Base-by-base conservation (phyloP, 2,329 filamentous ascomycete species). In the Aspergillus sp. region DNA sequence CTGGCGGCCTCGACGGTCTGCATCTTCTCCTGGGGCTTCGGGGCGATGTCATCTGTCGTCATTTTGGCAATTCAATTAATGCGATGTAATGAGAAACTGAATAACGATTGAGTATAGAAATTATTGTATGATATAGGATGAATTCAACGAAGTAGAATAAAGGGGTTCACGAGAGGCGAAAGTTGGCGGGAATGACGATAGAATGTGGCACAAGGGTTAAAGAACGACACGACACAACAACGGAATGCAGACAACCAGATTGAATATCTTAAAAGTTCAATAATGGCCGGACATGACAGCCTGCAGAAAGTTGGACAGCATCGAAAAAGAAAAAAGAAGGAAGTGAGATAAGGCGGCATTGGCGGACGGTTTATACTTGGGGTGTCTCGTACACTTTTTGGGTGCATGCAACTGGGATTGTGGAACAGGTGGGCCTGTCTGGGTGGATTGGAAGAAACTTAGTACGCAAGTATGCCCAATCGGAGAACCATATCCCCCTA, bases 1-100 rank as follows among this genome's bases (percentile, higher is more conserved):
- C 57, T 50, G 10, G 54, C 44, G 12, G 54, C 41, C 43, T 65
- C 61, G 33, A 58, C 41, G 23, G 54, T 51, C 13, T 25, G 22
- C 20, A 39, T 39, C 7, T 39, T 39, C 5, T 39, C 37, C 19
- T 39, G 15, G 33, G 13, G 13, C 13, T 46, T 50, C 48, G 48
- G 49, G 49, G 47, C 49, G 52, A 45, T 12, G 23, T 17, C 12
- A 30, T 19, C 17, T 19, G 17, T 12, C 19, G 37, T 20, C 37
- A 39, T 39, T 22, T 19, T 39, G 37, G n/a, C 6, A 7, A 19
- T n/a, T n/a, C n/a, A 37, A 37, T 19, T 10, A 17, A 17, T 19
- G 33, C 33, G 33, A 37, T n/a, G n/a, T 7, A 37, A 17, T 17
- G 7, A n/a, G 1, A 3, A 37, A 4, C 7, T 7, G 33, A 19